Conservation (phyloP, 1,284 basidiomycete genomes). For the Ustilago curta region DNA sequence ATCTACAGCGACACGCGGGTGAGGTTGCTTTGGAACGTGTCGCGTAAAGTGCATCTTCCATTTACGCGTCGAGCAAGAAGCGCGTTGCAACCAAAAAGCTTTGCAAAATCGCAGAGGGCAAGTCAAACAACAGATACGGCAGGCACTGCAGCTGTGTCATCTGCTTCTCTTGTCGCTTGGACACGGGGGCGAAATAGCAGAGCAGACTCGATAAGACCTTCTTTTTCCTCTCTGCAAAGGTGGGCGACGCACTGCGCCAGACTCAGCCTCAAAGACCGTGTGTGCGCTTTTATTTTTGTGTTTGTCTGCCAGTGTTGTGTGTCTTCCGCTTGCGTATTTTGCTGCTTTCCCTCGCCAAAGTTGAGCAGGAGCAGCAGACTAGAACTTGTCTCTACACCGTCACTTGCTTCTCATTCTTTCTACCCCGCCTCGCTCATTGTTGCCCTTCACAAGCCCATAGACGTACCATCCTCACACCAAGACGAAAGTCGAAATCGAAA, state of each 20-base stretch:
- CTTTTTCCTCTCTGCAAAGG: not conserved
- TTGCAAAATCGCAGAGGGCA: constrained; percentile 2
- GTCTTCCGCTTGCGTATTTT: not conserved
- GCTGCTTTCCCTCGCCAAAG: not conserved
- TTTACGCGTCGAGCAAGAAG: constrained; percentile 42
- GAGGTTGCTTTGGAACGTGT: constrained; percentile 18
- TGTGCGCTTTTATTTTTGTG: not conserved
- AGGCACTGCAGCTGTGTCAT: constrained; percentile 35
- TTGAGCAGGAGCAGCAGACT: not conserved
- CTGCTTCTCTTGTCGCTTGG: not conserved
- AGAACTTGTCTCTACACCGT: not conserved
- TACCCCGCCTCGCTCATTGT: not conserved
- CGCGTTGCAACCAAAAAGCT: constrained; percentile 9
- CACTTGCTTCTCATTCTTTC: not conserved
- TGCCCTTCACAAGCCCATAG: not conserved
- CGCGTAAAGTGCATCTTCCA: constrained; percentile 35
- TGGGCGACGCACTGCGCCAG: not conserved
- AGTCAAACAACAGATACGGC: too few species aligned
- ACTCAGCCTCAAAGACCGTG: not conserved
- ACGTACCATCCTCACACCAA: not conserved
- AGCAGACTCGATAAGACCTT: not conserved
- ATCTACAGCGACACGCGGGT: not conserved
- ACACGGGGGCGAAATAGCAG: not conserved
- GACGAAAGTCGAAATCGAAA: too few species aligned
- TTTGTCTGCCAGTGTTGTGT: not conserved